Base-by-base conservation (phyloP, 495 filamentous ascomycete genomes). In the Penicillium chermesinum region DNA sequence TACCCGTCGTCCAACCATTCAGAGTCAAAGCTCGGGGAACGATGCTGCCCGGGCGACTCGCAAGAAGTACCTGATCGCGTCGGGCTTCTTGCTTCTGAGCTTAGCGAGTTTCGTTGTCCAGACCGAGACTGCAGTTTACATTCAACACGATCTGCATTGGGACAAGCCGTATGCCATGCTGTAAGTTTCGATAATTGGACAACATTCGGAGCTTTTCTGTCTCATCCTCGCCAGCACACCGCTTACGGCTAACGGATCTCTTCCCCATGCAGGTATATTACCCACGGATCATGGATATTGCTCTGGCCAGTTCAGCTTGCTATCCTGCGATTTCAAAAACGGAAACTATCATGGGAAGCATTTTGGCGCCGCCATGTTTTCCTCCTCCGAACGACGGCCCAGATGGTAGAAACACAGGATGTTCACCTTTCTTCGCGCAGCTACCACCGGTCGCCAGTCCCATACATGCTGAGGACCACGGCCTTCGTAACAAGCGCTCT, bases 121-220 rank as follows among this genome's bases (percentile, higher is more conserved):
- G 75, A 96, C 93, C 5, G 91, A 96, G 73, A 89, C 95, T 12
- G 90, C 93, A 2, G 83, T 90, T 7, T 91, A 96, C 63, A 89
- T 98, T 34, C 89, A 96, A 64, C 81, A 88, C 66, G 83, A 90
- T 34, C 63, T 96, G 48, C 76, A 81, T 25, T 98, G 93, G 93
- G 81, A 91, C 62, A 97, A 98, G 70, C 85, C 91, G 18, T 98
- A 96, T 73, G 90, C 86, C 74, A 98, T 98, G 93, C 77, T 98
- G 78, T 98, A 72, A 75, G 80, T 78, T 52, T 35, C 32, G 16
- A 49, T 30, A 30, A 10, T 30, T 30, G 25, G 25, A 30, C 25
- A 30, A 30, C 25, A 4, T 10, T 4, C 25, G 25, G 10, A 6
- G 19, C 38, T 40, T 17, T 12, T 6, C n/a, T 6, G 18, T 20